Conservation (phyloP, 2,329 filamentous ascomycete genomes). For the Hypoxylon sp. region DNA sequence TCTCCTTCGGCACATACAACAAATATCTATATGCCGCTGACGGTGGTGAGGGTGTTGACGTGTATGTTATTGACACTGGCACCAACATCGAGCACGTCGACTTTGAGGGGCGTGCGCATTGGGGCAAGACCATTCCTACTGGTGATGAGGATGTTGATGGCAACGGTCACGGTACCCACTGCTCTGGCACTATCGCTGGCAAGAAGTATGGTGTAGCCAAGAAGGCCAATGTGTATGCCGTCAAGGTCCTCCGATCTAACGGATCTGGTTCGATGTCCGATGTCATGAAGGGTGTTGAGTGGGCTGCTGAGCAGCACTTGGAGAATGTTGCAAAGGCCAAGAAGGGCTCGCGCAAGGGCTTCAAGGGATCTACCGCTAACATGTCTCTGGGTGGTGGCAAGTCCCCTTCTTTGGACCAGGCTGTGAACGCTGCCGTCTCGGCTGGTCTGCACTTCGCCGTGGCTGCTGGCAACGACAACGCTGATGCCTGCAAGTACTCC, state of each 20-base stretch:
- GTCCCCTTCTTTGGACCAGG: constrained; percentile 89
- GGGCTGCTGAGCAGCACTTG: constrained; percentile 84
- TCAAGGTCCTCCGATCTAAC: constrained; percentile 98
- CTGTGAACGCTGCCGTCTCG: constrained; percentile 93
- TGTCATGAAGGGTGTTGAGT: constrained; percentile 98
- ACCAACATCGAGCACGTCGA: constrained; percentile 95
- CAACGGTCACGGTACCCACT: constrained; percentile 99
- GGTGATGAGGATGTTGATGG: constrained; percentile 91
- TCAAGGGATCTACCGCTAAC: constrained; percentile 99
- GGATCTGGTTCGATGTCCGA: constrained; percentile 99
- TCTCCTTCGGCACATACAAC: constrained; percentile 95
- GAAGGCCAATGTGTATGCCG: constrained; percentile 96
- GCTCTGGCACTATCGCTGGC: constrained; percentile 96
- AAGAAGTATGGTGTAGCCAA: constrained; percentile 99
- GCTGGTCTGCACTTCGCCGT: constrained; percentile 97
- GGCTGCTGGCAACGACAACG: constrained; percentile 98
- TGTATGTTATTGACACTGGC: constrained; percentile 98
- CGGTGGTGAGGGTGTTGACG: constrained; percentile 97
- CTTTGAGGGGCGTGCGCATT: constrained; percentile 94
- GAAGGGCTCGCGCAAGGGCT: constrained; percentile 91
- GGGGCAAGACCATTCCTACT: constrained; percentile 95
- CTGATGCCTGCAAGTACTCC: constrained; percentile 99
- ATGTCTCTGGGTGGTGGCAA: constrained; percentile 99
- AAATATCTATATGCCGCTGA: constrained; percentile 95
- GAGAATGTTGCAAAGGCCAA: constrained; percentile 84